These are phyloP conservation scores for Clonostachys chloroleuca DNA, from an alignment of 2,329 filamentous ascomycete genomes.

Conservation along the genomic window DNA sequence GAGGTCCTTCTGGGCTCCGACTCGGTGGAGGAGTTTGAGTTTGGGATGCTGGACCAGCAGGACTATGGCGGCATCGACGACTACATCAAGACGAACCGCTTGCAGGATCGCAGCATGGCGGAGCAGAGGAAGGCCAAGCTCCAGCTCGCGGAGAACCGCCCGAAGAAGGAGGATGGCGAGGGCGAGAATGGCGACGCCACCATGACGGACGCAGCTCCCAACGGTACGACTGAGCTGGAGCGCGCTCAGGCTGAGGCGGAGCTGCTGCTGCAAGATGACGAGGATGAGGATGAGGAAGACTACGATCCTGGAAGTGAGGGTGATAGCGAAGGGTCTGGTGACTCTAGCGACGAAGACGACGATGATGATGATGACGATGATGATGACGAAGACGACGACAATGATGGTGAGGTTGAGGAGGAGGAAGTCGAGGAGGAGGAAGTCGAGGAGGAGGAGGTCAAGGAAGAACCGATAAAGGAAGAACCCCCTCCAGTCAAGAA, in stretches of 20 bases:
- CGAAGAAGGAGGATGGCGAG: slow-evolving; percentile 37
- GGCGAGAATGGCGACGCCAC: slow-evolving; percentile 25
- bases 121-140: slow-evolving; percentile 63
- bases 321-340: slow-evolving; percentile 53
- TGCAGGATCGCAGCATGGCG: slow-evolving; percentile 66
- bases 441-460: slow-evolving; percentile 5
- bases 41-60: slow-evolving; percentile 66
- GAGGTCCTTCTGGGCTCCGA: slow-evolving; percentile 50
- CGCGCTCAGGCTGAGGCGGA: slow-evolving; percentile 46
- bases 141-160: slow-evolving; percentile 55
- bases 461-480: background rate
- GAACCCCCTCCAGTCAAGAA: background rate
- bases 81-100: slow-evolving; percentile 55
- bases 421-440: slow-evolving; percentile 15
- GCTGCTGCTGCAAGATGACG: slow-evolving; percentile 51
- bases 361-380: slow-evolving; percentile 45
- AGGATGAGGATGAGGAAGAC: slow-evolving; percentile 62
- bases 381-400: slow-evolving; percentile 33
- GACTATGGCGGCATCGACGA: slow-evolving; percentile 62
- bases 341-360: slow-evolving; percentile 44
- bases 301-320: slow-evolving; percentile 60
- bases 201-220: slow-evolving; percentile 13
- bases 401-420: slow-evolving; percentile 28
- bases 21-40: slow-evolving; percentile 58
- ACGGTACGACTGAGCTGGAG: slow-evolving; percentile 42